Evolutionary conservation across 73 alveolate species (phyloP).

Genomic region (Paramecium tetraurelia): DNA sequence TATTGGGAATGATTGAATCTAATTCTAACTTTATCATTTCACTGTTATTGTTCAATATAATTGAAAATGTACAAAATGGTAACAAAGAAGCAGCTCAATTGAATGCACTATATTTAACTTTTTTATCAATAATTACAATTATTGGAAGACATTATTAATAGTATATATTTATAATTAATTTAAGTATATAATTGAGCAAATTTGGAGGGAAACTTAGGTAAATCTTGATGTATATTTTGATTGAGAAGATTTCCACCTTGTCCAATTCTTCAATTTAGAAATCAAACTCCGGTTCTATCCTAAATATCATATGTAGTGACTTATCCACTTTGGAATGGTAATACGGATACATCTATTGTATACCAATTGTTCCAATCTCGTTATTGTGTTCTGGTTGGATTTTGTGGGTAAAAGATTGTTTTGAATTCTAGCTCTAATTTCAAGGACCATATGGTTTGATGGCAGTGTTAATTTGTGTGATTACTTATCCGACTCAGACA

Average conservation of each 20-base stretch:
- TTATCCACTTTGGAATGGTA: constrained; percentile 7
- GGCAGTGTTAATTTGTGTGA: background rate
- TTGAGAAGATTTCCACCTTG: background rate
- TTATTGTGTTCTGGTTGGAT: background rate
- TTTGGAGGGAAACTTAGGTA: constrained; percentile 29
- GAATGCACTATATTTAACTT: background rate
- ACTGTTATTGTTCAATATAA: background rate
- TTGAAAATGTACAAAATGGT: background rate
- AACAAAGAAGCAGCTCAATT: background rate
- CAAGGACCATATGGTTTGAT: constrained; percentile 26
- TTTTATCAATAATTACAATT: background rate
- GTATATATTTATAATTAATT: background rate
- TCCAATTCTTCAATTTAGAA: background rate
- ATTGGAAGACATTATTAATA: constrained; percentile 1
- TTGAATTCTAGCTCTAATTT: background rate
- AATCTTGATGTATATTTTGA: background rate
- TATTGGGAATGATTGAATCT: background rate
- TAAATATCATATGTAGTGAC: constrained; percentile 48
- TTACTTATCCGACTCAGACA: constrained; percentile 37
- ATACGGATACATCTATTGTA: background rate
- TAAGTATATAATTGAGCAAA: background rate
- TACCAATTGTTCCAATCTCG: constrained; percentile 15
- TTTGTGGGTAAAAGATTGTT: background rate
- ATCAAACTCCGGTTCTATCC: constrained; percentile 21
- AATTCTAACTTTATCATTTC: background rate